phyloP scores from a whole-genome alignment of 257 asterid species.

The Pogostemon cablin region DNA sequence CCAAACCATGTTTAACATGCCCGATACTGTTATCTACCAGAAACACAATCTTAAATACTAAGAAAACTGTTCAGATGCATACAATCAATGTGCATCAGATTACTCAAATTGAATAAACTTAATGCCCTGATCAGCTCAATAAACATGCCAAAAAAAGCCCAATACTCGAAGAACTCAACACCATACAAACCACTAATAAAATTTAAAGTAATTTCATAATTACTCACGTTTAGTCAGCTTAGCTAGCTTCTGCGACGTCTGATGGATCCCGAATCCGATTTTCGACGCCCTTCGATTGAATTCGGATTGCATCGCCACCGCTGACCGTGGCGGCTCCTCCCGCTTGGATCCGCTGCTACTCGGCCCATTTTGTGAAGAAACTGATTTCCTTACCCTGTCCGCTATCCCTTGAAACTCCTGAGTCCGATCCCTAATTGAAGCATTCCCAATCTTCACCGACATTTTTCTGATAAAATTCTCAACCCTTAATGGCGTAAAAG shows the following conservation, averaged over 20 bases:
- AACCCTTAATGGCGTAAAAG: slow-evolving; percentile 30
- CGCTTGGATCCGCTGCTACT: slow-evolving; percentile 61
- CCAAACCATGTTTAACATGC: neutral
- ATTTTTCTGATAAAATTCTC: slow-evolving; percentile 36
- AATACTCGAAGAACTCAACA: neutral
- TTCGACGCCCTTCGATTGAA: slow-evolving; percentile 84
- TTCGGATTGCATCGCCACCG: slow-evolving; percentile 82
- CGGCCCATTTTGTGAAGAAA: slow-evolving; percentile 59
- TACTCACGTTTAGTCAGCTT: slow-evolving; percentile 86
- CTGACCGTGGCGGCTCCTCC: slow-evolving; percentile 57
- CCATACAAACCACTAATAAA: slow-evolving; percentile 13
- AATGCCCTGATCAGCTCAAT: slow-evolving; percentile 14
- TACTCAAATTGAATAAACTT: neutral
- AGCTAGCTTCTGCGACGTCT: slow-evolving; percentile 89
- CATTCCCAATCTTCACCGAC: slow-evolving; percentile 63
- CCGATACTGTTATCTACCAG: neutral
- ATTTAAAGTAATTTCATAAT: neutral
- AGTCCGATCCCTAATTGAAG: slow-evolving; percentile 91
- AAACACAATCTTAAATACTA: neutral
- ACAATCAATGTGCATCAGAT: neutral
- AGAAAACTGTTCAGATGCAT: neutral
- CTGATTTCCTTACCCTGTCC: slow-evolving; percentile 62
- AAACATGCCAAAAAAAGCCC: neutral
- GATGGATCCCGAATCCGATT: slow-evolving; percentile 86
- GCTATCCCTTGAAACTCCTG: slow-evolving; percentile 72